Percentiles rank a stretch among this genome's conserved stretches.
These are phyloP conservation scores for Sclerotinia glacialis DNA, from an alignment of 2,329 filamentous ascomycete species.

Conservation along the genomic window DNA sequence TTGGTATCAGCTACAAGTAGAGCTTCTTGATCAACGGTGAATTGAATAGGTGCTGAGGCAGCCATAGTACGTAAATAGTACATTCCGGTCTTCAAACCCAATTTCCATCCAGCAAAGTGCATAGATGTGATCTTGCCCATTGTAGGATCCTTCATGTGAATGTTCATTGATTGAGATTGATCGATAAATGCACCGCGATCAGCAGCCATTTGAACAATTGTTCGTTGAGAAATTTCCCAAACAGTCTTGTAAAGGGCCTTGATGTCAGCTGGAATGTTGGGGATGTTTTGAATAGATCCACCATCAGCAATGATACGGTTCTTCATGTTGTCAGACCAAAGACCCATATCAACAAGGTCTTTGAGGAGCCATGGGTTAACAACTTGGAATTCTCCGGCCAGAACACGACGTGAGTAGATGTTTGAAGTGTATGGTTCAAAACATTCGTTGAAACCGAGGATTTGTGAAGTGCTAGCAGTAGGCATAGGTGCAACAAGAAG, in stretches of 20 bases:
- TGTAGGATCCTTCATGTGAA: slow-evolving; percentile 97
- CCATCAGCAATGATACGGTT: slow-evolving; percentile 98
- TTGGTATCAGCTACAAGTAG: slow-evolving; percentile 84
- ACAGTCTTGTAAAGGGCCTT: slow-evolving; percentile 99
- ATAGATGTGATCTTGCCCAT: slow-evolving; percentile 99
- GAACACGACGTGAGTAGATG: slow-evolving; percentile 97
- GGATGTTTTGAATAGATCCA: slow-evolving; percentile 93
- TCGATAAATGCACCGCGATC: slow-evolving; percentile 98
- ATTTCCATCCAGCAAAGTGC: slow-evolving; percentile 99
- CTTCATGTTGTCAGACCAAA: slow-evolving; percentile 99
- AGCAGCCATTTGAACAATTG: slow-evolving; percentile 94
- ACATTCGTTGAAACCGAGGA: slow-evolving; percentile 98
- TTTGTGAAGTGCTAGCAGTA: slow-evolving; percentile 94
- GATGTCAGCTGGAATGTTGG: slow-evolving; percentile 92
- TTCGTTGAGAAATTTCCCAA: slow-evolving; percentile 97
- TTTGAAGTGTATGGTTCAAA: slow-evolving; percentile 99
- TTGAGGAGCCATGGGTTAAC: slow-evolving; percentile 99
- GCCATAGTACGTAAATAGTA: slow-evolving; percentile 99
- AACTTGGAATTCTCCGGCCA: slow-evolving; percentile 98
- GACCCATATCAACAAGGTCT: slow-evolving; percentile 93
- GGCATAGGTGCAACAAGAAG: slow-evolving; percentile 96
- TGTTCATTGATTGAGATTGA: slow-evolving; percentile 98
- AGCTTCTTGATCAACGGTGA: slow-evolving; percentile 96
- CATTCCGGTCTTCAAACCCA: slow-evolving; percentile 99
- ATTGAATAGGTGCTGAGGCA: slow-evolving; percentile 94